Conservation (phyloP, 1,139 yeast species). For the Diutina mesorugosa region DNA sequence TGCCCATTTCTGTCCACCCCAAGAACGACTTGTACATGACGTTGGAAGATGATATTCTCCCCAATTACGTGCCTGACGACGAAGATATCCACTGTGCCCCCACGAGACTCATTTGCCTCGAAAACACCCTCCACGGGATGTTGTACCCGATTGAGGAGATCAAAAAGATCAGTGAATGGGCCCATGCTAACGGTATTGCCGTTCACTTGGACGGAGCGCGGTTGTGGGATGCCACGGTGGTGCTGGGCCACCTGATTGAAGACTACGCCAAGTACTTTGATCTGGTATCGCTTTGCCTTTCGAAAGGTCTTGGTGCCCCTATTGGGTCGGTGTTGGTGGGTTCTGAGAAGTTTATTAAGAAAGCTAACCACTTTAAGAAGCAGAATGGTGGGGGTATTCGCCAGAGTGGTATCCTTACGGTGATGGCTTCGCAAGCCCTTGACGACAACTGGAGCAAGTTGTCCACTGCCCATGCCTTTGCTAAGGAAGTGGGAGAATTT, state of each 20-base stretch:
- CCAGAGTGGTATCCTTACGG: constrained; percentile 29
- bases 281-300: constrained; percentile 31
- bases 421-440: constrained; percentile 29
- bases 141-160: constrained; percentile 31
- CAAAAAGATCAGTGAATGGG: constrained; percentile 22
- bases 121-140: constrained; percentile 34
- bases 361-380: constrained; percentile 34
- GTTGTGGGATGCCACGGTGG: constrained; percentile 33
- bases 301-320: constrained; percentile 35
- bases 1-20: constrained; percentile 29
- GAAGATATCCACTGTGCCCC: constrained; percentile 37
- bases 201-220: constrained; percentile 36
- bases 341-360: constrained; percentile 16
- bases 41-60: constrained; percentile 24
- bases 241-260: constrained; percentile 23
- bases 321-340: constrained; percentile 32
- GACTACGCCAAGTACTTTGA: constrained; percentile 30
- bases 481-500: constrained; percentile 7
- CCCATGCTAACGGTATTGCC: constrained; percentile 19
- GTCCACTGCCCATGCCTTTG: constrained; percentile 6
- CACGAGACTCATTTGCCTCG: constrained; percentile 32
- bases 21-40: constrained; percentile 25
- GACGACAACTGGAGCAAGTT: constrained; percentile 25
- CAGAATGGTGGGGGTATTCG: constrained; percentile 37
- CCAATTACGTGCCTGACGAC: constrained; percentile 29